phyloP scores from a whole-genome alignment of 2,329 filamentous ascomycete genomes.

The Aspergillus spinulosporus region DNA sequence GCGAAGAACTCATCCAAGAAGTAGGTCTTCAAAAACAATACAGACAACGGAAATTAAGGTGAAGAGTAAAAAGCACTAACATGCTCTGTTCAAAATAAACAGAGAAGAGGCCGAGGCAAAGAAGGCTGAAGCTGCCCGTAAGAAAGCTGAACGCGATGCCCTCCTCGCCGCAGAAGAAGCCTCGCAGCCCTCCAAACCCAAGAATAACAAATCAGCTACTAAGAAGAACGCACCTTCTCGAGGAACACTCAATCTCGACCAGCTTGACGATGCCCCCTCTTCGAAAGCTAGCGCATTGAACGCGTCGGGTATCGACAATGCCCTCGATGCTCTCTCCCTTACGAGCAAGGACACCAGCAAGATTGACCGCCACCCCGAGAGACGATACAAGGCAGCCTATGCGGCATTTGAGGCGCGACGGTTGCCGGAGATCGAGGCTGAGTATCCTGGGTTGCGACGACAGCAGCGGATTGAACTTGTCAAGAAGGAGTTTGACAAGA shows the following conservation, averaged over 20 bases:
- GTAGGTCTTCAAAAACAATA: constrained; percentile 48
- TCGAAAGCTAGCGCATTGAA: constrained; percentile 61
- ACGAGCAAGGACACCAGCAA: constrained; percentile 61
- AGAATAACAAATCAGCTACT: constrained; percentile 54
- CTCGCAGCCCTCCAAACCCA: constrained; percentile 60
- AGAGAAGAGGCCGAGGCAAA: constrained; percentile 84
- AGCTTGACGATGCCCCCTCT: constrained; percentile 62
- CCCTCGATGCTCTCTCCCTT: constrained; percentile 79
- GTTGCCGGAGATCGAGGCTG: constrained; percentile 79
- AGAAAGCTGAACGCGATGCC: constrained; percentile 90
- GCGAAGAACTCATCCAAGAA: constrained; percentile 84
- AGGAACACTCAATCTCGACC: constrained; percentile 63
- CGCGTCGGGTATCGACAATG: constrained; percentile 88
- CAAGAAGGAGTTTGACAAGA: constrained; percentile 90
- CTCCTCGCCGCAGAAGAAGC: constrained; percentile 80
- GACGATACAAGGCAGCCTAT: constrained; percentile 82
- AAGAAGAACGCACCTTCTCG: constrained; percentile 46
- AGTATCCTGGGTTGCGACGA: constrained; percentile 75
- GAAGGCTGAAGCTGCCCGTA: constrained; percentile 76
- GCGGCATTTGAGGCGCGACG: constrained; percentile 78
- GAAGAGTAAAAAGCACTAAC: constrained; percentile 4
- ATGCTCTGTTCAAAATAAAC: constrained; percentile 7
- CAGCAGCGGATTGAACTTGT: constrained; percentile 84
- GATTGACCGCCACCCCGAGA: constrained; percentile 85
- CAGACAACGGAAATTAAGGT: too few relatives aligned